These are phyloP conservation scores for Graphilbum fragrans DNA, from an alignment of 2,329 filamentous ascomycete species.

Conservation along the genomic window DNA sequence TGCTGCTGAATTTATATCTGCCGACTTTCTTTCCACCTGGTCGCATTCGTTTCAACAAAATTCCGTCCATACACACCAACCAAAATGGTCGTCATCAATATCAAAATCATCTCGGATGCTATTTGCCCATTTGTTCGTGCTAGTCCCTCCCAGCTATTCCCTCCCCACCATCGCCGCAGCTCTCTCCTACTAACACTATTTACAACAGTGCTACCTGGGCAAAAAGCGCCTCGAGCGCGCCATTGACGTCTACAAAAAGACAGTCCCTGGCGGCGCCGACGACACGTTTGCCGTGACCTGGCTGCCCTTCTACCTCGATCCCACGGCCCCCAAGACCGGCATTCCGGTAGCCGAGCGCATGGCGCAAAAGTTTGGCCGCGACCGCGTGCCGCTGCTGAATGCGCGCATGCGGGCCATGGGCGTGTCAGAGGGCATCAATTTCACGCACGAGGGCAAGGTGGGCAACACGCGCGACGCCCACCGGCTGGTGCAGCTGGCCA, in stretches of 20 bases:
- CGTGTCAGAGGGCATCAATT: conserved; percentile 55
- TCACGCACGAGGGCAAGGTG: conserved; percentile 57
- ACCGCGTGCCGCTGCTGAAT: conserved; percentile 24
- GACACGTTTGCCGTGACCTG: conserved; percentile 66
- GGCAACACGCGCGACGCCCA: conserved; percentile 75
- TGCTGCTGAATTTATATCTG: not conserved
- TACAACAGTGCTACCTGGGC: conserved; percentile 59
- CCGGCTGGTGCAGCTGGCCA: conserved; percentile 58
- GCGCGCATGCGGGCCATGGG: conserved; percentile 41
- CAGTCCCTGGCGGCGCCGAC: conserved; percentile 40
- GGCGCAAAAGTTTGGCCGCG: conserved; percentile 52
- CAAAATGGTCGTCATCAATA: conserved; percentile 61
- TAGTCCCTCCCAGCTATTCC: too few relatives aligned
- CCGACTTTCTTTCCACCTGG: too few relatives aligned
- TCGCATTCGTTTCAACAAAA: too few relatives aligned
- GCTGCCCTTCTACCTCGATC: conserved; percentile 73
- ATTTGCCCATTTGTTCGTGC: conserved; percentile 51
- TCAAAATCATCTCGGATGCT: conserved; percentile 70
- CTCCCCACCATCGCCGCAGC: too few relatives aligned
- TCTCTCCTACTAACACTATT: conserved; percentile 5
- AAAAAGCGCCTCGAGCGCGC: conserved; percentile 62
- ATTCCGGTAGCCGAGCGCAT: conserved; percentile 40
- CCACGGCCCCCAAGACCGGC: conserved; percentile 37
- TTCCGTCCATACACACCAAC: not conserved
- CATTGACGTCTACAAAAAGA: conserved; percentile 52